Percentiles rank a stretch among this genome's conserved stretches.
Evolutionary conservation across 176 grass and related monocot genomes (phyloP).

Genomic region (Rhynchospora breviuscula): DNA sequence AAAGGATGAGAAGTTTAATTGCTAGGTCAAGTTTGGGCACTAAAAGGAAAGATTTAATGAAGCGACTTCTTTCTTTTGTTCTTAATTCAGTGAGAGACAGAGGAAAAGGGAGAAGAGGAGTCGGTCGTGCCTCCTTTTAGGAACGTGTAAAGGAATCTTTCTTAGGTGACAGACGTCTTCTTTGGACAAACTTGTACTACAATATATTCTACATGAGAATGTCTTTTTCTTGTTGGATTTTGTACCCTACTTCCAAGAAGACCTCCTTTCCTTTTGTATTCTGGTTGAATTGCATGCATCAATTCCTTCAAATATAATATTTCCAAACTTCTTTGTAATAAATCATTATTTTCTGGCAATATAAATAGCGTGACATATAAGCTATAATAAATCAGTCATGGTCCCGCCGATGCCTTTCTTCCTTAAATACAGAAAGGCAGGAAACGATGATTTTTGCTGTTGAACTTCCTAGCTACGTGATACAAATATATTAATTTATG

Average conservation of each 20-base stretch:
- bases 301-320: neutral
- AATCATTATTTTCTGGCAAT: neutral
- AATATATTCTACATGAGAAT: conserved; percentile 18
- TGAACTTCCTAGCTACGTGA: neutral
- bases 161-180: conserved; percentile 31
- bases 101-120: neutral
- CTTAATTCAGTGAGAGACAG: neutral
- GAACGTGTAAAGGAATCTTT: conserved; percentile 34
- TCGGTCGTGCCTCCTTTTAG: conserved; percentile 16
- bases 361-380: neutral
- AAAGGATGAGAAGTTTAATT: neutral
- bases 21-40: conserved; percentile 12
- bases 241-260: conserved; percentile 21
- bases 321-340: neutral
- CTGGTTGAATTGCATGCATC: conserved; percentile 8
- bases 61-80: neutral
- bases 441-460: neutral
- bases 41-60: neutral
- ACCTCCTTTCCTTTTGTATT: conserved; percentile 36
- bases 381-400: neutral
- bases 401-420: neutral
- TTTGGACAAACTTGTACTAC: conserved; percentile 35
- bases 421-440: neutral
- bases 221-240: conserved; percentile 40
- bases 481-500: neutral